Evolutionary conservation across 768 basidiomycete genomes (phyloP), one percentile per base, ranked within the genome.

Genomic region (Podaxis pistillaris): DNA sequence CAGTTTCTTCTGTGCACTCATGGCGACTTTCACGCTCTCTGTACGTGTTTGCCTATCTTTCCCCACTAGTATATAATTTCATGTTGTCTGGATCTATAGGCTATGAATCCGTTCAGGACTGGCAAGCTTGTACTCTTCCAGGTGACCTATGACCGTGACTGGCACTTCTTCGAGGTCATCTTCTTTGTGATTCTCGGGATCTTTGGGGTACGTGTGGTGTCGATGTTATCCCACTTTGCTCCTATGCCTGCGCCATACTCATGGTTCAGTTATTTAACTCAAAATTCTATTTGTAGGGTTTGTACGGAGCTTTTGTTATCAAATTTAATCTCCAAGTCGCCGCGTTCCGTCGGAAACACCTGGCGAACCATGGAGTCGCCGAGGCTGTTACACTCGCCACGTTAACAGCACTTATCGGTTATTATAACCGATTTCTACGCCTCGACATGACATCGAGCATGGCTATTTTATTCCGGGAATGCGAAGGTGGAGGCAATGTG

Each of bases 91-190:
- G 50, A n/a, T 19, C 46, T 62, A 37, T 67, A 96, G 94, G 91
- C 93, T 4, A 96, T 99, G 92, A 98, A 98, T 71, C 97, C 97
- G 1, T 99, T 94, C 78, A 86, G 96, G 40, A 98, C 97, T 0
- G 97, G 96, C 22, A 98, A 98, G 73, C 86, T 99, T 28, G 97
- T 99, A 70, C 78, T 98, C 64, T 99, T 99, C 78, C 96, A 98
- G 72, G 94, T 99, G 68, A 96, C 95, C 1, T 99, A 98, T 73
- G 92, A 91, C 71, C 85, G 96, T 36, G 94, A 95, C 69, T 99
- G 97, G 97, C 97, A 98, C 72, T 98, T 96, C 77, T 98, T 98
- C 71, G 97, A 98, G 71, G 92, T 99, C 56, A 89, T 97, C 17
- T 96, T 96, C 74, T 99, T 96, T 75, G 82, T 98, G 58, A 85